phyloP scores from a whole-genome alignment of 73 alveolate species.

The Paramecium caudatum region DNA sequence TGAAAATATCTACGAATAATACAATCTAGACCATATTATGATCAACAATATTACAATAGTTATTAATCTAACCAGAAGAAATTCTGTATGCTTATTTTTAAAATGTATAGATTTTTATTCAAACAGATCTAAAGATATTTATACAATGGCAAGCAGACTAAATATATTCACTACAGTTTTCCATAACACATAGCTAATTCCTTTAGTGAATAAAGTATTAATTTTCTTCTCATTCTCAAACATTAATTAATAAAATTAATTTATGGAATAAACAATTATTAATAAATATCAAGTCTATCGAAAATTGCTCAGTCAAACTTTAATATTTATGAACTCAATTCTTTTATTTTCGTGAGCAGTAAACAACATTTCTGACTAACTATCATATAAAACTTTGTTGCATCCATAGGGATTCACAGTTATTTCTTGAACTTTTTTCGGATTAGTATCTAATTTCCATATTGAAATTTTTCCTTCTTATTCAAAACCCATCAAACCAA shows the following conservation, averaged over 20 bases:
- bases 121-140: slow-evolving; percentile 9
- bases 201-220: slow-evolving; percentile 23
- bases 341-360: slow-evolving; percentile 57
- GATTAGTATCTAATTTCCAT: slow-evolving; percentile 13
- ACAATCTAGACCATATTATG: background rate
- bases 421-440: slow-evolving; percentile 9
- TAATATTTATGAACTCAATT: too few species aligned
- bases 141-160: slow-evolving; percentile 8
- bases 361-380: background rate
- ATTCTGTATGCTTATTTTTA: slow-evolving; percentile 2
- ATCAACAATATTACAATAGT: slow-evolving; percentile 14
- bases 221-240: slow-evolving; percentile 39
- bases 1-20: slow-evolving; percentile 21
- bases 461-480: slow-evolving; percentile 34
- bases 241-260: too few species aligned
- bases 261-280: too few species aligned
- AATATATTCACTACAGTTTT: slow-evolving; percentile 1
- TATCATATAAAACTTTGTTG: slow-evolving; percentile 1
- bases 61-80: background rate
- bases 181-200: slow-evolving; percentile 42
- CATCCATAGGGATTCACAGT: slow-evolving; percentile 32
- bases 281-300: too few species aligned
- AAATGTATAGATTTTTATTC: background rate
- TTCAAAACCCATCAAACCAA: slow-evolving; percentile 14
- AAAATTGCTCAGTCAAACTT: too few species aligned